Percentiles rank a stretch among this genome's conserved stretches.
Evolutionary conservation across 1,284 basidiomycete species (phyloP).

Genomic region (Phellinidium pouzarii): DNA sequence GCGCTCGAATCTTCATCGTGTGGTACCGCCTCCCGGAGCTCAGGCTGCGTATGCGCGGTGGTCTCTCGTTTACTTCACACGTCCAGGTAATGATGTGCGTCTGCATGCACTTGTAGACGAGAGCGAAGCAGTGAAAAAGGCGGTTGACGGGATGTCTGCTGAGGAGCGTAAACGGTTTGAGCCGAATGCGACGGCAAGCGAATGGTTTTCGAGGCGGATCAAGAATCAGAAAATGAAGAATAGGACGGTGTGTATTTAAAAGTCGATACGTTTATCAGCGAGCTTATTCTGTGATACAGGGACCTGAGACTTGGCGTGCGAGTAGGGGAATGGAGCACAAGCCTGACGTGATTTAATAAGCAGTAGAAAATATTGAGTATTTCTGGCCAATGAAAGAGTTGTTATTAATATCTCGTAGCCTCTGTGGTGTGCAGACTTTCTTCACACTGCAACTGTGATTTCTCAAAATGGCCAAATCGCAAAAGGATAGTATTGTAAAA

Average conservation of each 20-base stretch:
- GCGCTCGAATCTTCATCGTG: constrained; percentile 49
- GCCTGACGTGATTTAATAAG: constrained; percentile 22
- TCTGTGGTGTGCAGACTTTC: too few relatives aligned
- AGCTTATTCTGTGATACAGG: constrained; percentile 18
- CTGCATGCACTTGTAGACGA: constrained; percentile 44
- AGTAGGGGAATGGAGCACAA: constrained; percentile 33
- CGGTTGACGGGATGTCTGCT: background rate
- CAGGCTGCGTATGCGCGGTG: constrained; percentile 44
- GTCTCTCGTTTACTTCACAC: constrained; percentile 57
- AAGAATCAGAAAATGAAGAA: constrained; percentile 40
- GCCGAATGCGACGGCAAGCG: constrained; percentile 32
- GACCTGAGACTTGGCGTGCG: constrained; percentile 31
- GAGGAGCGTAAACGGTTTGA: constrained; percentile 11
- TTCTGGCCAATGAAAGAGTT: too few relatives aligned
- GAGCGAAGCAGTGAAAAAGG: constrained; percentile 27
- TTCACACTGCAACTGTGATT: too few relatives aligned
- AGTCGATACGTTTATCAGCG: background rate
- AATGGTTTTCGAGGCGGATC: constrained; percentile 44
- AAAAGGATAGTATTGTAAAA: too few relatives aligned
- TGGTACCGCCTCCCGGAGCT: constrained; percentile 38
- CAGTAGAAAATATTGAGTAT: too few relatives aligned
- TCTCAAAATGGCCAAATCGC: too few relatives aligned
- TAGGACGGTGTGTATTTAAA: constrained; percentile 29
- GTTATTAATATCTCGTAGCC: too few relatives aligned
- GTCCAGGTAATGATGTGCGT: constrained; percentile 46